Conservation (phyloP, 352 stramenopile genomes). For the Pythium oligandrum region DNA sequence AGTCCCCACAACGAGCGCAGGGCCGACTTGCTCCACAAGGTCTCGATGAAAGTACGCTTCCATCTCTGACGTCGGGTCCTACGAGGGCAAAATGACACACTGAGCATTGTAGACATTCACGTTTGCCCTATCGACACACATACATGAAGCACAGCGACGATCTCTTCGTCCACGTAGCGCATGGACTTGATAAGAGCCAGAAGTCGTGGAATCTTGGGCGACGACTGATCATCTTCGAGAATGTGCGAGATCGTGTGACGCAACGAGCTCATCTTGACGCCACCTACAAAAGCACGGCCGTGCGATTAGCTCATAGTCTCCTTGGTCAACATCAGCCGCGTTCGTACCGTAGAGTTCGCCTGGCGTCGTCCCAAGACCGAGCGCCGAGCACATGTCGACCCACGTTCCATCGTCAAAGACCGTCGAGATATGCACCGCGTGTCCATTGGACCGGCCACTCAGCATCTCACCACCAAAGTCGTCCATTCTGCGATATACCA, state of each 20-base stretch:
- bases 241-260: constrained; percentile 56
- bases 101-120: neutral
- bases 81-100: neutral
- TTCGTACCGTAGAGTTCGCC: constrained; percentile 65
- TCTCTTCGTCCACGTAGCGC: constrained; percentile 81
- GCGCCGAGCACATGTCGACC: constrained; percentile 73
- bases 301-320: neutral
- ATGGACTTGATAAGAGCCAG: constrained; percentile 75
- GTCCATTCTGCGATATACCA: constrained; percentile 27
- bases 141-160: constrained; percentile 73
- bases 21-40: constrained; percentile 64
- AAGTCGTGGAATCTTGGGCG: constrained; percentile 53
- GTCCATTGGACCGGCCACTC: constrained; percentile 38
- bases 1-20: constrained; percentile 40
- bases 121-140: neutral
- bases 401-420: constrained; percentile 78
- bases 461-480: constrained; percentile 28
- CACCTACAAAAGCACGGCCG: constrained; percentile 25
- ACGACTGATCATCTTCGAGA: constrained; percentile 52
- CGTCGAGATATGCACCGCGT: constrained; percentile 43
- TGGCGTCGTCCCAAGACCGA: constrained; percentile 36
- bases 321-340: no score
- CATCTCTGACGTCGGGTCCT: constrained; percentile 76
- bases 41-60: constrained; percentile 81
- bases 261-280: constrained; percentile 57